Conservation (phyloP, 345 rosid genomes). For the Conringia planisiliqua region DNA sequence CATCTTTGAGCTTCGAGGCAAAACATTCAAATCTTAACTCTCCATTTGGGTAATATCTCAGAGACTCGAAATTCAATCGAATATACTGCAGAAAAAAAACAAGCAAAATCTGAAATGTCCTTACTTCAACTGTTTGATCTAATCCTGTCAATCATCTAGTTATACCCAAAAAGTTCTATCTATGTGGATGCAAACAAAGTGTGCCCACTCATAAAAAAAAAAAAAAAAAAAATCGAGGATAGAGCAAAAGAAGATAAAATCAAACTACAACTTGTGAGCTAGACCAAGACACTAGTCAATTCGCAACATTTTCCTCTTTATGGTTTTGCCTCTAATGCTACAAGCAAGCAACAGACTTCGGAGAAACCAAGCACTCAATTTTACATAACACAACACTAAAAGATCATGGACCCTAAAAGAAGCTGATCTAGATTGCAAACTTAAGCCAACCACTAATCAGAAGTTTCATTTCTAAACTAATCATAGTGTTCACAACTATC, state of each 20-base stretch:
- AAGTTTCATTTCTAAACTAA: background rate
- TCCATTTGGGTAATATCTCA: background rate
- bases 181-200: background rate
- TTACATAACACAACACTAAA: background rate
- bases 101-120: too few species aligned
- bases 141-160: background rate
- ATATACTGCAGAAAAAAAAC: too few species aligned
- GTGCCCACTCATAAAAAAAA: background rate
- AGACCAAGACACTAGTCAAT: background rate
- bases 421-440: background rate
- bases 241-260: background rate
- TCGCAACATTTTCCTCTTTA: background rate
- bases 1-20: background rate
- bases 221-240: background rate
- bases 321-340: background rate
- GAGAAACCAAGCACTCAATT: background rate
- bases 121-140: background rate
- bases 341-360: background rate
- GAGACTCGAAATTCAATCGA: background rate
- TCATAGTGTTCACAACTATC: background rate
- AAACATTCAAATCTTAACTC: background rate
- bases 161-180: background rate
- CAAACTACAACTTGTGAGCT: background rate
- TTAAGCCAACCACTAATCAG: background rate
- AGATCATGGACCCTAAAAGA: background rate